These are phyloP conservation scores for Carex pumila DNA, from an alignment of 176 grass and related monocot genomes.

Conservation along the genomic window DNA sequence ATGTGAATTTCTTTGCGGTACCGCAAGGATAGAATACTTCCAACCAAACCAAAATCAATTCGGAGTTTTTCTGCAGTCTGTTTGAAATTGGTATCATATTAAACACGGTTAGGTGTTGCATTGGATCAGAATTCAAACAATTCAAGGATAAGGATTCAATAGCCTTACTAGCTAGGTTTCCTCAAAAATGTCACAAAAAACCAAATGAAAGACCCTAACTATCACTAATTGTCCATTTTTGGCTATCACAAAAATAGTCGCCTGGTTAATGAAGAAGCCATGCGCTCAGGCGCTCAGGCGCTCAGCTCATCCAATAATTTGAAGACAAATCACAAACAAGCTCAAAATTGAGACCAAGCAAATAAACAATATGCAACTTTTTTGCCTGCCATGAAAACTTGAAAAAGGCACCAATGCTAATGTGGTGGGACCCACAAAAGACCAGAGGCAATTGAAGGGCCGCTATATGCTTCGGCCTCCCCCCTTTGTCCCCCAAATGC, in stretches of 20 bases:
- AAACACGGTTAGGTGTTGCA: too few relatives aligned
- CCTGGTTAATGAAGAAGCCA: neutral
- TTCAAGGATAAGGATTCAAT: neutral
- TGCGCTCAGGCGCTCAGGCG: neutral
- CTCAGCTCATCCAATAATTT: neutral
- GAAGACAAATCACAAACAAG: conserved; percentile 5
- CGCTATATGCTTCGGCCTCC: neutral
- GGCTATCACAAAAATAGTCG: neutral
- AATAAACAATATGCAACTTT: conserved; percentile 20
- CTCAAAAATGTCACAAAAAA: conserved; percentile 14
- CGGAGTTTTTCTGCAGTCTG: too few relatives aligned
- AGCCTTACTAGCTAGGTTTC: neutral
- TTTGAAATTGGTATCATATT: too few relatives aligned
- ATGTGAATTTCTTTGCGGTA: too few relatives aligned
- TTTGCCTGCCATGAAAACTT: conserved; percentile 25
- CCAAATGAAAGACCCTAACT: neutral
- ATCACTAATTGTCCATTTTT: conserved; percentile 18
- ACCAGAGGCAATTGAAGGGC: neutral
- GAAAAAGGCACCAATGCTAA: neutral
- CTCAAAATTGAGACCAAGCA: conserved; percentile 8
- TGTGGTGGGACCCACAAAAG: conserved; percentile 16
- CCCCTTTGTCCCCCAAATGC: conserved; percentile 16
- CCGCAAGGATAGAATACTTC: too few relatives aligned
- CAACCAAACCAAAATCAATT: too few relatives aligned
- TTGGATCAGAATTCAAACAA: too few relatives aligned